These are phyloP conservation scores for Syncephalastrum racemosum DNA, from an alignment of 371 early-diverging fungal species.

Conservation along the genomic window DNA sequence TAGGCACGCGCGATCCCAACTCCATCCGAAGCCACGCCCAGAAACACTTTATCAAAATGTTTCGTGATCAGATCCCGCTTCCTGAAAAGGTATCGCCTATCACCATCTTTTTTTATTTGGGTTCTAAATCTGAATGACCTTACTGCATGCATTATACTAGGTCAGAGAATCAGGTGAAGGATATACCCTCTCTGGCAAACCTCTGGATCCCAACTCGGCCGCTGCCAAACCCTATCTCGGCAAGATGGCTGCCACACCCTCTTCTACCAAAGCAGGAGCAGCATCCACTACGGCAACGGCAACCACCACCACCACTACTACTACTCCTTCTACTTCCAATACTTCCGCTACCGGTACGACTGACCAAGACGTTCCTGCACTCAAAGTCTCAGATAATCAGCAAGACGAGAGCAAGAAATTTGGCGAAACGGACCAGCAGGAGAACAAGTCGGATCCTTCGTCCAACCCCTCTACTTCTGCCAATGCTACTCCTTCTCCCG, in stretches of 20 bases:
- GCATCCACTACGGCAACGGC: not conserved
- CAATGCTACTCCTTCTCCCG: not conserved
- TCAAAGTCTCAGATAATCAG: no score
- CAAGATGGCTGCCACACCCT: conserved; percentile 1
- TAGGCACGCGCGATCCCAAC: conserved; percentile 78
- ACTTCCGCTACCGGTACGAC: not conserved
- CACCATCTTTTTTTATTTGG: not conserved
- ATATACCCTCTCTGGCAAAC: conserved; percentile 85
- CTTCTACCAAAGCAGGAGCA: no score
- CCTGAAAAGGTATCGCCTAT: conserved; percentile 65
- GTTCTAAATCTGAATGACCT: not conserved
- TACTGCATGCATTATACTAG: conserved; percentile 26
- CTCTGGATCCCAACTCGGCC: conserved; percentile 84
- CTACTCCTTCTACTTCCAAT: not conserved
- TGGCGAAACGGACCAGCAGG: no score
- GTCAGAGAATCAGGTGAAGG: conserved; percentile 79
- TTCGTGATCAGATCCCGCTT: conserved; percentile 74
- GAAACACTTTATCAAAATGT: conserved; percentile 89
- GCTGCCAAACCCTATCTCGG: conserved; percentile 81
- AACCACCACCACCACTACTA: not conserved
- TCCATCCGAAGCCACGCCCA: conserved; percentile 89
- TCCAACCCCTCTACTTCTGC: not conserved
- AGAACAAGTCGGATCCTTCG: no score
- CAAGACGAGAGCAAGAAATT: no score
- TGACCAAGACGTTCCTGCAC: not conserved